phyloP scores from a whole-genome alignment of 345 rosid genomes.

The Gynandropsis gynandra region DNA sequence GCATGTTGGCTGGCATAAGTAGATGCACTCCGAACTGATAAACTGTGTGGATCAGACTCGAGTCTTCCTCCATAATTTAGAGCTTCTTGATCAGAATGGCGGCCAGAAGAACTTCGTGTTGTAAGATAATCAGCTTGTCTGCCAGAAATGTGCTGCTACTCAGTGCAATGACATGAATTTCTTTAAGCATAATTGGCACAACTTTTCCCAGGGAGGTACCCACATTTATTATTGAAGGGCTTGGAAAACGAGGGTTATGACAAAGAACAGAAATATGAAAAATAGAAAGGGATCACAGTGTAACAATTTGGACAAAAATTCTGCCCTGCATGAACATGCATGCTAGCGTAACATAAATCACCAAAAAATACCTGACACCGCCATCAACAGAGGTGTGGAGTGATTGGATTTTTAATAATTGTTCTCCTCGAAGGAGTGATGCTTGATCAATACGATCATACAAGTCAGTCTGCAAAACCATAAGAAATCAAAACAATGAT shows the following conservation, averaged over 20 bases:
- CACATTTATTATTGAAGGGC: slow-evolving; percentile 1
- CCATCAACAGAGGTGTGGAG: slow-evolving; percentile 67
- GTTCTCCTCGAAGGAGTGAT: slow-evolving; percentile 77
- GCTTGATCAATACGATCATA: slow-evolving; percentile 80
- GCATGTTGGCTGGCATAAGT: slow-evolving; percentile 64
- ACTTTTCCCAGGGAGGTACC: slow-evolving; percentile 9
- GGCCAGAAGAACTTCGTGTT: slow-evolving; percentile 71
- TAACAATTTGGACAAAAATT: slow-evolving; percentile 6
- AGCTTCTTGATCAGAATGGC: slow-evolving; percentile 64
- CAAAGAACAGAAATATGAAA: slow-evolving; percentile 13
- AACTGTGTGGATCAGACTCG: slow-evolving; percentile 63
- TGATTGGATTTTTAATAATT: slow-evolving; percentile 61
- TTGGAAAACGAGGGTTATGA: slow-evolving; percentile 20
- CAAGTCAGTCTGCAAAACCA: slow-evolving; percentile 48
- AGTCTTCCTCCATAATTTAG: slow-evolving; percentile 69
- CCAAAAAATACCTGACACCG: slow-evolving; percentile 56
- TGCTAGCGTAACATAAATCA: slow-evolving; percentile 4
- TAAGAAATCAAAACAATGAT: slow-evolving; percentile 11
- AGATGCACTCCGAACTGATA: slow-evolving; percentile 55
- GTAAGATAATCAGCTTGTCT: slow-evolving; percentile 85
- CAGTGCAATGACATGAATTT: slow-evolving; percentile 38
- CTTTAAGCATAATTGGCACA: slow-evolving; percentile 17
- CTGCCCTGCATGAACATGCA: background rate
- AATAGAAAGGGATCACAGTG: slow-evolving; percentile 8
- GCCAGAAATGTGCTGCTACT: slow-evolving; percentile 89